These are phyloP conservation scores for Zygosaccharomyces kombuchaensis DNA, from an alignment of 805 yeast genomes.

Conservation along the genomic window DNA sequence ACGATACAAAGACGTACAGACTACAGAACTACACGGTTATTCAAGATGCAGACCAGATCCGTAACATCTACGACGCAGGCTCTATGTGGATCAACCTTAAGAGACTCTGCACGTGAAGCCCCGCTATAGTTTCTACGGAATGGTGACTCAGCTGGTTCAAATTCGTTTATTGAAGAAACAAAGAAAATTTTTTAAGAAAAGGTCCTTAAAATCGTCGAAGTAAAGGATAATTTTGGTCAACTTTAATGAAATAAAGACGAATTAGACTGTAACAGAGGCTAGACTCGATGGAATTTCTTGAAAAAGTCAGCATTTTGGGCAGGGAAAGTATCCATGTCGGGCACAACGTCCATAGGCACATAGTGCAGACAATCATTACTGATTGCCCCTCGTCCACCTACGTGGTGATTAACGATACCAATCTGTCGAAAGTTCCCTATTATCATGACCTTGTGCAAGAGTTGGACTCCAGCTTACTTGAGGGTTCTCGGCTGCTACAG, in stretches of 20 bases:
- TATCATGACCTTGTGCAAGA: slow-evolving; percentile 44
- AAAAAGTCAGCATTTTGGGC: slow-evolving; percentile 74
- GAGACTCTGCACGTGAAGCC: slow-evolving; percentile 18
- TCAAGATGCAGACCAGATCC: slow-evolving; percentile 18
- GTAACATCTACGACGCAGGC: slow-evolving; percentile 33
- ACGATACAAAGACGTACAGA: slow-evolving; percentile 23
- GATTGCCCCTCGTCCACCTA: slow-evolving; percentile 81
- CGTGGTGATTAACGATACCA: slow-evolving; percentile 83
- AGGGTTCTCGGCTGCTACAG: slow-evolving; percentile 59
- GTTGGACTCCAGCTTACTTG: slow-evolving; percentile 44
- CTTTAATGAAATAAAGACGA: not conserved
- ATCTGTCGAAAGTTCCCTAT: slow-evolving; percentile 64
- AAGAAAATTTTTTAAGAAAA: slow-evolving; percentile 1
- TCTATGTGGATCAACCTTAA: slow-evolving; percentile 24
- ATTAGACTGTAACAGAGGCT: not conserved
- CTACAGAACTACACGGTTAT: slow-evolving; percentile 14
- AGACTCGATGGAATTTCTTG: slow-evolving; percentile 22
- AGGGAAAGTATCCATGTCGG: slow-evolving; percentile 86
- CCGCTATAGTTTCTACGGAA: not conserved
- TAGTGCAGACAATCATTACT: slow-evolving; percentile 60
- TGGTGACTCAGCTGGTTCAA: not conserved
- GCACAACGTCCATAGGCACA: slow-evolving; percentile 68
- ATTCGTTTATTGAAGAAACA: not conserved
- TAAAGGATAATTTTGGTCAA: not conserved
- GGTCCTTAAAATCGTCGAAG: not conserved